These are phyloP conservation scores for Cronartium ribicola DNA, from an alignment of 1,284 basidiomycete species.

Conservation along the genomic window DNA sequence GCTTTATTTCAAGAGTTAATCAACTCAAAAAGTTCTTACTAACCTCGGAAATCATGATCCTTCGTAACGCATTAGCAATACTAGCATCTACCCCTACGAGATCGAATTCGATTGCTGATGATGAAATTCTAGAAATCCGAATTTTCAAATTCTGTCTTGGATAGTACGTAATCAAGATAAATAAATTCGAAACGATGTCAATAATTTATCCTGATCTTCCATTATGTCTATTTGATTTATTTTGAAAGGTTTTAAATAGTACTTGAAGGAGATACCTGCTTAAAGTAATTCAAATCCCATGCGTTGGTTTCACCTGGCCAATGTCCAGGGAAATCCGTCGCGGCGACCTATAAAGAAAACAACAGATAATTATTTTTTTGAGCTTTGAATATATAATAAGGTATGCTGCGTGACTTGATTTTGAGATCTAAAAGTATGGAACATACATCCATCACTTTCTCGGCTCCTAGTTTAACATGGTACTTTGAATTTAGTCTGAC, in stretches of 20 bases:
- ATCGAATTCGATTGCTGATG: slow-evolving; percentile 85
- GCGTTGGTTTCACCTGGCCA: slow-evolving; percentile 75
- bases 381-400: background rate
- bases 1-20: background rate
- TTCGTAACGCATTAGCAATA: slow-evolving; percentile 87
- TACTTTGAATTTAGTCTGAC: slow-evolving; percentile 14
- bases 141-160: slow-evolving; percentile 64
- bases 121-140: slow-evolving; percentile 70
- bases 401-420: background rate
- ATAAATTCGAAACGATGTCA: too few relatives aligned
- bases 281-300: slow-evolving; percentile 73
- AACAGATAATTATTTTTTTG: background rate
- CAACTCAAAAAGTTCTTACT: slow-evolving; percentile 47
- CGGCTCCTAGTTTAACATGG: slow-evolving; percentile 26
- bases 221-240: background rate
- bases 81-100: slow-evolving; percentile 92
- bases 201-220: background rate
- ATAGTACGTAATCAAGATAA: background rate
- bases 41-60: slow-evolving; percentile 91
- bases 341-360: slow-evolving; percentile 61
- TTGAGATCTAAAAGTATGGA: background rate
- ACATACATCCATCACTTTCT: slow-evolving; percentile 41
- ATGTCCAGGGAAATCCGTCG: slow-evolving; percentile 80
- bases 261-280: slow-evolving; percentile 59
- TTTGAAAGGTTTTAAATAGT: background rate